phyloP scores from a whole-genome alignment of 2,329 filamentous ascomycete genomes.

The Cordyceps farinosa region DNA sequence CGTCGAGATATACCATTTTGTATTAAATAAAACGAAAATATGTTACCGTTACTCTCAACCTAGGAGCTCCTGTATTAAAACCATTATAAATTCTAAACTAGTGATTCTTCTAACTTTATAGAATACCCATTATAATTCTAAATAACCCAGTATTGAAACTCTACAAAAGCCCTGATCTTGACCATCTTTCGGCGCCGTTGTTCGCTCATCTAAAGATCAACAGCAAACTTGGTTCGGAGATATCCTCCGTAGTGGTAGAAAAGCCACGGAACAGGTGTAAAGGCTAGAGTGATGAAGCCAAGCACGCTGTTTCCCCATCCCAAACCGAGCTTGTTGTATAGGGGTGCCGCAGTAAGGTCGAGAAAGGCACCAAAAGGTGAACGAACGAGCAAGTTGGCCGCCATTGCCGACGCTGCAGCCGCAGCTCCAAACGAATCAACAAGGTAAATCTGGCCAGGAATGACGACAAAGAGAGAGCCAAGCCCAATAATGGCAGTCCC shows the following conservation, averaged over 20 bases:
- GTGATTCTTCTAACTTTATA: no score
- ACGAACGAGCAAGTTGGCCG: constrained; percentile 28
- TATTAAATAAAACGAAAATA: no score
- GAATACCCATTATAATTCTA: no score
- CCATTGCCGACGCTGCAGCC: background rate
- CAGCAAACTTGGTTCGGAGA: no score
- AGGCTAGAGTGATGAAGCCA: constrained; percentile 40
- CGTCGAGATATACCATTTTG: no score
- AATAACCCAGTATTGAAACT: no score
- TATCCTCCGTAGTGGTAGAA: constrained; percentile 17
- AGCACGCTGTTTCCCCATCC: constrained; percentile 42
- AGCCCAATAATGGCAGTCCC: constrained; percentile 48
- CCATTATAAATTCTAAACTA: no score
- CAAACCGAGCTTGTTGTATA: constrained; percentile 32
- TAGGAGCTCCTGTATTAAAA: no score
- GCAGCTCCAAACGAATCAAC: background rate
- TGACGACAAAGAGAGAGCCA: constrained; percentile 26
- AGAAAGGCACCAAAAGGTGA: constrained; percentile 57
- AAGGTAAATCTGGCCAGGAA: background rate
- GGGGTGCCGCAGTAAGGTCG: constrained; percentile 48
- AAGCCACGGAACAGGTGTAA: constrained; percentile 20
- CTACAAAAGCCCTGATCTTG: no score
- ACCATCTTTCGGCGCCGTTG: no score
- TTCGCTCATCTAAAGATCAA: no score
- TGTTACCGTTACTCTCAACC: no score